Base-by-base conservation (phyloP, 345 rosid genomes). In the Crucihimalaya himalaica region DNA sequence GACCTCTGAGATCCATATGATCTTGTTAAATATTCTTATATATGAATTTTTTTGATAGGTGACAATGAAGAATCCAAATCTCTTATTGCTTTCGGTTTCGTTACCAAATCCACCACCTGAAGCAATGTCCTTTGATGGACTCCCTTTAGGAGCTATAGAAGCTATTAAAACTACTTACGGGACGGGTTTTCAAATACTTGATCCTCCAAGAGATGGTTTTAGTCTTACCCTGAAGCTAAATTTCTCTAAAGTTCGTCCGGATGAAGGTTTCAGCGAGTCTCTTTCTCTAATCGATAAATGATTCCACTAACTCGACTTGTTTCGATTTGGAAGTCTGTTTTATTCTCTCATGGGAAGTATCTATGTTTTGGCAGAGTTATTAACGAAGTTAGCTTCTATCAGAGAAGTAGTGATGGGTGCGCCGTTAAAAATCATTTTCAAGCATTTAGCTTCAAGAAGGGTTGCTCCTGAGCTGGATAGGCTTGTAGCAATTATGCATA, bases 131-230 rank as follows among this genome's bases (percentile, higher is more conserved):
- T 63, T 80, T 51, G 87, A 87, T 32, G 99, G 99, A 58, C 95
- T 92, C 68, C 99, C 99, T 1, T 77, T 80, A 37, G 99, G 97
- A 83, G 96, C 98, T 69, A 85, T 95, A 47, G 99, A 95, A 84
- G 99, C 97, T 45, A 85, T 90, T 69, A 96, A 96, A 82, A 83
- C 91, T 25, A 75, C 95, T 2, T 96, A 92, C 48, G 94, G 89
- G 20, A 83, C 78, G 0, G 84, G 79, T 20, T 95, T 92, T 42
- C 99, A 96, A 76, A 96, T 96, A 63, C 95, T 96, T 55, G 99
- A 96, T 83, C 98, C 99, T 72, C 99, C 98, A 12, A 84, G 91
- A 78, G 98, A 92, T 81, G 98, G 98, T 71, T 95, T 85, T 78
- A 90, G 88, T 79, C 86, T 96, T 73, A 96, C 97, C n/a, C 53